Base-by-base conservation (phyloP, 768 basidiomycete genomes). In the Baorangia bicolor region DNA sequence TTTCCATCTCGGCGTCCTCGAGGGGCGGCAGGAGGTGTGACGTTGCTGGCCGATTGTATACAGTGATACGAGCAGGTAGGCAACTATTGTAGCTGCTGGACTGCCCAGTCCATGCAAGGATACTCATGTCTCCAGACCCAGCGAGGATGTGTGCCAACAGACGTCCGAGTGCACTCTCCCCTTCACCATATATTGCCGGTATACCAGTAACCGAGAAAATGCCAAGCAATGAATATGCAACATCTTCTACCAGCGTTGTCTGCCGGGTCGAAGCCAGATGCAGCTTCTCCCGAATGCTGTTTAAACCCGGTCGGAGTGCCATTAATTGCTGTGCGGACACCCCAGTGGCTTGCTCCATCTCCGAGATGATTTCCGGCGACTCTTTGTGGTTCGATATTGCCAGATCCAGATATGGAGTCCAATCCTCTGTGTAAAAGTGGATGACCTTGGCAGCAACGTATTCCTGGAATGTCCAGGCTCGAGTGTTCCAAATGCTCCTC, bases 81-180 rank as follows among this genome's bases (percentile, higher is more conserved):
- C 49, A 56, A 11, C 43, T 56, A 25, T 58, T 58, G 35, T 42
- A 49, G 8, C 20, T 27, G n/a, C 42, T 42, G 0, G 57, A 42
- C n/a, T 44, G 21, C 25, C 57, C 57, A 7, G 18, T 55, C 56
- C 56, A 55, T 44, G 53, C 53, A 3, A 57, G 56, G 25, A 57
- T 37, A 10, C 45, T 48, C n/a, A 11, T n/a, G 6, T 57, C 47
- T 30, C 56, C 53, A 2, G 52, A 53, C 0, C 33, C 45, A 0
- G 45, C 1, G n/a, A 53, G 52, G n/a, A 53, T 23, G 16, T 49
- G 28, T 1, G 52, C 46, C 21, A 53, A 12, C 9, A 50, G 25
- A 10, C 45, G 52, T 18, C 52, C 52, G 18, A 50, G 27, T 10
- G 49, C 38, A 12, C 20, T 12, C 2, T 41, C 38, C 1, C 38